Base-by-base conservation (phyloP, 371 early-diverging fungal genomes). In the Dinochytrium kinnereticum region DNA sequence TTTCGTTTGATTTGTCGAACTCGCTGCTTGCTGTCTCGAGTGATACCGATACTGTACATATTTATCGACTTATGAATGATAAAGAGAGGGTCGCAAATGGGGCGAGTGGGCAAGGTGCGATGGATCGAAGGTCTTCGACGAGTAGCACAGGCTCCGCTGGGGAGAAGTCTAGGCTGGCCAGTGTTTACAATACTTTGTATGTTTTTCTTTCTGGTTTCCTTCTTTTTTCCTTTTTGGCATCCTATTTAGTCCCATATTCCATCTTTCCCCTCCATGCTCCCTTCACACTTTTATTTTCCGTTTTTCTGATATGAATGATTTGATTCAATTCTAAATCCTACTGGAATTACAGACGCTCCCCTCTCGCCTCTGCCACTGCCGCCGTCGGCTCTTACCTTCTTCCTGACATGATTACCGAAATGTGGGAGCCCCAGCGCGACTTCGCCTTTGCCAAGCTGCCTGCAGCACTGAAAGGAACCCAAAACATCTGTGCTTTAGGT, bases 41-140 rank as follows among this genome's bases (percentile, higher is more conserved):
- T 70, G 97, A 94, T 69, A 93, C 96, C 0, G 97, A 98, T 64
- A 98, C 98, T 0, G 94, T 98, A n/a, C 98, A 98, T 76, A 92
- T 98, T n/a, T 98, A 94, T 84, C 91, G 91, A 67, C 75, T 97
- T 26, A 13, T 68, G 24, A 59, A 67, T 0, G 78, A 78, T 28
- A 40, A 71, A 28, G 78, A 81, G n/a, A 55, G 57, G 30, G 19
- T 44, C 24, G 5, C 66, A 3, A n/a, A n/a, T n/a, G n/a, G n/a
- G n/a, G 5, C 66, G 40, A 38, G 44, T 26, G 17, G 26, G n/a
- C n/a, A 5, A 26, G 44, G 10, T 10, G 28, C 17, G 2, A 21
- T 44, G 3, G 64, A 61, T 13, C 66, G 66, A 10, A 37, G 66
- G 44, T 5, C 40, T 2, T 40, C 44, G 44, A 40, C 66, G 44